Evolutionary conservation across 225 moss, liverwort and hornwort species (phyloP).

Genomic region (Straminergon stramineum): DNA sequence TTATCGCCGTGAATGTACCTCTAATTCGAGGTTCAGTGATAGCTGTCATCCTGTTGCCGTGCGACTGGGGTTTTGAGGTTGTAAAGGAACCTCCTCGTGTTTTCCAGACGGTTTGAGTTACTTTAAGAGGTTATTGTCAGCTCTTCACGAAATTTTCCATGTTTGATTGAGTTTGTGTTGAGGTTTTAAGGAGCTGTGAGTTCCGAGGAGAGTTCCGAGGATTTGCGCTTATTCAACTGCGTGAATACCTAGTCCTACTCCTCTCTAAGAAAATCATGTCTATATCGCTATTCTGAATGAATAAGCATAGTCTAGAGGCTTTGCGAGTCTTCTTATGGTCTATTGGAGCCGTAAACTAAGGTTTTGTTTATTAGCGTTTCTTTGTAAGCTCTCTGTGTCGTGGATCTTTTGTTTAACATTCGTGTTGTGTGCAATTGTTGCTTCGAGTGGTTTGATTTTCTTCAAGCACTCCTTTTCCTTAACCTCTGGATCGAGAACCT

Average conservation of each 20-base stretch:
- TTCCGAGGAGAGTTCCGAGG: neutral
- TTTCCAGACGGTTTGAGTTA: neutral
- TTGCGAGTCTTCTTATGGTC: neutral
- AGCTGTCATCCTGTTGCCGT: neutral
- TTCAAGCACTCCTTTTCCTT: neutral
- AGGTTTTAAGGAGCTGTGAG: neutral
- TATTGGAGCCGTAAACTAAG: neutral
- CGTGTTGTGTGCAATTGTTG: neutral
- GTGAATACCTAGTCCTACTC: neutral
- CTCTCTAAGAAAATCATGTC: neutral
- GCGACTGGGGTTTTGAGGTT: conserved; percentile 3
- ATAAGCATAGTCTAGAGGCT: neutral
- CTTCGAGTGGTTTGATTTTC: neutral
- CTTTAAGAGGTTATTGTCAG: neutral
- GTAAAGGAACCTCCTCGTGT: neutral
- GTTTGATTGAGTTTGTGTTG: neutral
- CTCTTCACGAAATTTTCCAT: neutral
- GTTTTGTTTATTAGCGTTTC: neutral
- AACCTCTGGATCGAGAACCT: neutral
- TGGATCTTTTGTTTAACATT: neutral
- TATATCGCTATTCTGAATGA: neutral
- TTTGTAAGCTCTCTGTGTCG: neutral
- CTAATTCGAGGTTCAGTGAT: neutral
- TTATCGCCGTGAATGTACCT: neutral
- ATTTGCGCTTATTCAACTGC: neutral